Conservation (phyloP, 2,329 filamentous ascomycete genomes). For the Ilyonectria robusta region DNA sequence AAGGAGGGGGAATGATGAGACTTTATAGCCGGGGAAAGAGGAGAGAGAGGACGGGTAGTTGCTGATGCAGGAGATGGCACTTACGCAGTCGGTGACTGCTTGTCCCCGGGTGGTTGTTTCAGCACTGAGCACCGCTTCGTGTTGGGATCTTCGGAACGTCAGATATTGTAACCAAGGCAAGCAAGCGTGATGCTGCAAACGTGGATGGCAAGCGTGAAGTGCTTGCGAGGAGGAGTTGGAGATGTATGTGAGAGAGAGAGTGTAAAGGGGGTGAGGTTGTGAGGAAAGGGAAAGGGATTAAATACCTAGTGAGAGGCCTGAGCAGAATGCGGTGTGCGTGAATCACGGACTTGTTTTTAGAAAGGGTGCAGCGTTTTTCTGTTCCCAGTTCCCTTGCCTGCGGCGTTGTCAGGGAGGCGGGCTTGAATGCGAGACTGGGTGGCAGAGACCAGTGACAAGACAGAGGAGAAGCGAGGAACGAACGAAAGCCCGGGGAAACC, state of each 20-base stretch:
- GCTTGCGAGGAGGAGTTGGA: constrained; percentile 7
- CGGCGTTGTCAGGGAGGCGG: background rate
- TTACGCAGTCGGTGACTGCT: constrained; percentile 28
- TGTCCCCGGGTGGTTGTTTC: background rate
- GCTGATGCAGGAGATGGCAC: constrained; percentile 4
- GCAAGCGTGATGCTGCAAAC: constrained; percentile 10
- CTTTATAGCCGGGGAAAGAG: constrained; percentile 15
- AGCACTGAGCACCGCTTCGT: constrained; percentile 1
- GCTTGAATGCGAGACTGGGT: background rate
- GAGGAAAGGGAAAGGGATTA: constrained; percentile 11
- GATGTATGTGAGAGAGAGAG: constrained; percentile 26
- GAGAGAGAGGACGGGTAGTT: background rate
- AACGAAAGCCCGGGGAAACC: background rate
- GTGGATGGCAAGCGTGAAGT: background rate
- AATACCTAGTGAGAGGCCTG: constrained; percentile 8
- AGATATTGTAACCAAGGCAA: constrained; percentile 16
- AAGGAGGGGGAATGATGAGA: background rate
- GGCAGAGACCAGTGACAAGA: background rate
- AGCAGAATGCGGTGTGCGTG: constrained; percentile 8
- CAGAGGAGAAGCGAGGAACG: background rate
- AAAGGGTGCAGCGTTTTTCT: background rate
- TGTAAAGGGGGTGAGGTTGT: constrained; percentile 10
- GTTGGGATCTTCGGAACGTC: background rate
- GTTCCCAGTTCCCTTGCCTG: background rate
- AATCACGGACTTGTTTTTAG: constrained; percentile 34